phyloP scores from a whole-genome alignment of 768 basidiomycete species.

The Mycena vitilis region DNA sequence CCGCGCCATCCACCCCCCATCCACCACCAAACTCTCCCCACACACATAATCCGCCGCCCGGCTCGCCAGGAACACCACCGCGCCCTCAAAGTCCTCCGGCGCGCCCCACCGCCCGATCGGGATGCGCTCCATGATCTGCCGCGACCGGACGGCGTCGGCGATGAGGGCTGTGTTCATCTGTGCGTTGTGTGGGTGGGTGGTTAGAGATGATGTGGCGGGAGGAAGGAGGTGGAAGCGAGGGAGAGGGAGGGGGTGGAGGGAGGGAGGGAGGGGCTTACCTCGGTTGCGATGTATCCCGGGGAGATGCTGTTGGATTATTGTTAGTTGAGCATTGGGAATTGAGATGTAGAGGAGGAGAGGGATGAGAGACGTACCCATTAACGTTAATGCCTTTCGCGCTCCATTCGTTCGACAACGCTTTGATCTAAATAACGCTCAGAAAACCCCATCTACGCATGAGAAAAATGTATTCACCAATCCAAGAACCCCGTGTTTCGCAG shows the following conservation, averaged over 20 bases:
- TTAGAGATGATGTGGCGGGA: no score
- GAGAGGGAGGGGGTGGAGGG: no score
- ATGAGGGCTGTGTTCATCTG: conserved; percentile 51
- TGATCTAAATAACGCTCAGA: conserved; percentile 28
- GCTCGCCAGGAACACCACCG: conserved; percentile 77
- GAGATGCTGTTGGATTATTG: conserved; percentile 43
- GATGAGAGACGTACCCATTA: conserved; percentile 41
- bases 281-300: conserved; percentile 60
- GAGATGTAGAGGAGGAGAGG: background rate
- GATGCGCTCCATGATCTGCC: conserved; percentile 81
- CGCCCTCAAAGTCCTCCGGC: conserved; percentile 80
- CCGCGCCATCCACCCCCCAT: conserved; percentile 54
- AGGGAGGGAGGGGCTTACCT: conserved; percentile 39
- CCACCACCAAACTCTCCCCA: conserved; percentile 77
- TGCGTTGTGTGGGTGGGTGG: background rate
- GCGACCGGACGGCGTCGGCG: conserved; percentile 69
- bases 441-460: background rate
- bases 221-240: no score
- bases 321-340: background rate
- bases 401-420: conserved; percentile 59
- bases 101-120: conserved; percentile 79
- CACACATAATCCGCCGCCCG: conserved; percentile 77
- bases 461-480: conserved; percentile 41
- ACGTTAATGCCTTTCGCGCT: conserved; percentile 57
- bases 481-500: conserved; percentile 57